Percentiles rank a stretch among this genome's conserved stretches.
Evolutionary conservation across 2,329 filamentous ascomycete species (phyloP).

Genomic region (Curvularia sp.): DNA sequence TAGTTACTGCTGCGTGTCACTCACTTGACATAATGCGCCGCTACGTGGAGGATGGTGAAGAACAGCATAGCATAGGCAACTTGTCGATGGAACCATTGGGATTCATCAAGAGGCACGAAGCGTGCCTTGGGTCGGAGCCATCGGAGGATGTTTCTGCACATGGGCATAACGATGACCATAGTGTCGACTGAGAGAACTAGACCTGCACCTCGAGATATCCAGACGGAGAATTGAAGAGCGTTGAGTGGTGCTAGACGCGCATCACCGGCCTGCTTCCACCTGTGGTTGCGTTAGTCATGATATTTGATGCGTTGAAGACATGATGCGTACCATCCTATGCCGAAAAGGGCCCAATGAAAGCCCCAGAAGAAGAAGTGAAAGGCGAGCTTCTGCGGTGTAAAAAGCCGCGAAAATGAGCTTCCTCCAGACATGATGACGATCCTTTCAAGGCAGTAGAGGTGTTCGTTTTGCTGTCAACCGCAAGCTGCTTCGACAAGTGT

Average conservation of each 20-base stretch:
- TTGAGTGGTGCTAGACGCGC: conserved; percentile 77
- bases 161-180: conserved; percentile 87
- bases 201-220: conserved; percentile 93
- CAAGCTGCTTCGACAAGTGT: not conserved
- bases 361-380: conserved; percentile 86
- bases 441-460: not conserved
- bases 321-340: conserved; percentile 76
- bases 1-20: conserved; percentile 35
- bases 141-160: conserved; percentile 89
- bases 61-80: conserved; percentile 87
- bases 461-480: not conserved
- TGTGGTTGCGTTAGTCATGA: conserved; percentile 49
- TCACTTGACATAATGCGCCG: conserved; percentile 92
- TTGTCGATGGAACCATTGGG: conserved; percentile 95
- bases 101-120: conserved; percentile 94
- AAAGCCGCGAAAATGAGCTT: conserved; percentile 42
- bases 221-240: conserved; percentile 84
- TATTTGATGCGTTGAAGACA: conserved; percentile 26
- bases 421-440: conserved; percentile 24
- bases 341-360: conserved; percentile 80
- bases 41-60: conserved; percentile 79
- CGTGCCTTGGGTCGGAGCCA: conserved; percentile 84
- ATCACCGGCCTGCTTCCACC: conserved; percentile 79
- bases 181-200: conserved; percentile 84
- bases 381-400: conserved; percentile 72